Evolutionary conservation across 306 rosid species (phyloP).

Genomic region (Dalbergia oliveri): DNA sequence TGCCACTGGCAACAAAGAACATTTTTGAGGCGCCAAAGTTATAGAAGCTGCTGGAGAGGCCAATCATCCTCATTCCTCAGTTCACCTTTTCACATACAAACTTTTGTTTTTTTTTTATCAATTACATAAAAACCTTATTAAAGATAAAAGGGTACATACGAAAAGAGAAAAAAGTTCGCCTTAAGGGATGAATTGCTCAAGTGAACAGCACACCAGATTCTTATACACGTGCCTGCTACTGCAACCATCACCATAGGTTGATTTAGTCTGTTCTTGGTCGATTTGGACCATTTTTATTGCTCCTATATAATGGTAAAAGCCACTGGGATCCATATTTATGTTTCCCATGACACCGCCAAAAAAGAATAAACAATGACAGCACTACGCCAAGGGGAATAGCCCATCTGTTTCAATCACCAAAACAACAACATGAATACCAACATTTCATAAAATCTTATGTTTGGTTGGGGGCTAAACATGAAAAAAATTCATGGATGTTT

Average conservation of each 20-base stretch:
- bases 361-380: conserved; percentile 61
- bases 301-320: conserved; percentile 75
- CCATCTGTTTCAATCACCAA: conserved; percentile 74
- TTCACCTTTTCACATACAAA: too few relatives aligned
- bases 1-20: too few relatives aligned
- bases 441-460: conserved; percentile 3
- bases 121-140: conserved; percentile 1
- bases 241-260: not conserved
- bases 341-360: conserved; percentile 89
- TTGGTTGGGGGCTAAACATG: too few relatives aligned
- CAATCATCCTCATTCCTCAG: too few relatives aligned
- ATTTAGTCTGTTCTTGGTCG: conserved; percentile 81
- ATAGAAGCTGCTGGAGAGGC: too few relatives aligned
- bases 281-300: conserved; percentile 63
- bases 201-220: conserved; percentile 37
- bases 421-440: conserved; percentile 31
- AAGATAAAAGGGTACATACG: not conserved
- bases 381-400: conserved; percentile 82
- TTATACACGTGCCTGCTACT: conserved; percentile 31
- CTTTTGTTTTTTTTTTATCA: too few relatives aligned
- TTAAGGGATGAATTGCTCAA: conserved; percentile 14
- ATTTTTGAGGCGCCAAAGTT: too few relatives aligned
- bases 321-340: conserved; percentile 74
- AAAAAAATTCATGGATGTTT: too few relatives aligned
- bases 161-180: conserved; percentile 50